Base-by-base conservation (phyloP, 2,329 filamentous ascomycete genomes). In the Chrysosphaeria jannelii region DNA sequence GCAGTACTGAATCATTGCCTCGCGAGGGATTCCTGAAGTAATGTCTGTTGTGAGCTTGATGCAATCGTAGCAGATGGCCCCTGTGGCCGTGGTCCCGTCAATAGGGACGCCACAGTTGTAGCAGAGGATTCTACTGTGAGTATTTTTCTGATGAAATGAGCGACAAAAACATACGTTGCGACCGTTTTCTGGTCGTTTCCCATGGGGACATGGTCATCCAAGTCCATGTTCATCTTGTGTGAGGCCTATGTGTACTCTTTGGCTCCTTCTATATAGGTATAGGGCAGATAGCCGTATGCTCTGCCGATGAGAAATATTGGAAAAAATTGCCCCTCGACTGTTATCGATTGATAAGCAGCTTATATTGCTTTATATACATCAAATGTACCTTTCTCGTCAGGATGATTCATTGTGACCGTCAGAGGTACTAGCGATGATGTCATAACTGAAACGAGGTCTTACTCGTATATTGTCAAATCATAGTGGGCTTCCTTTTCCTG, bases 91-190 rank as follows among this genome's bases (percentile, higher is more conserved):
- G 10, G 78, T 90, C 44, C 85, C 85, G 45, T 91, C 79, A 38
- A 97, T 90, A 19, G 81, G 69, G 29, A 75, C 78, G 39, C 81
- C 85, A 45, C 85, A 97, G 55, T 93, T 90, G 52, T 76, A 90
- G 48, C 85, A 97, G 28, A 97, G 70, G 40, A 93, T 90, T n/a
- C 66, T 74, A 28, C 16, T 18, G 16, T 18, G 7, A 18, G 16
- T n/a, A 18, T 18, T n/a, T 7, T 18, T 18, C n/a, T 18, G 16
- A 18, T 18, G 16, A 18, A 18, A 7, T 7, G 7, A 7, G 16
- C n/a, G 7, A 18, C n/a, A 7, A 18, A 18, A 18, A n/a, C 16
- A 7, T 18, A 18, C 16, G 16, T 18, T 18, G 16, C 16, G 7
- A 18, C 16, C 7, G 16, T 18, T n/a, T 18, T 18, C 16, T 18